A percentile compares a stretch with the other conserved stretches of the same genome.
phyloP scores from a whole-genome alignment of 2,329 filamentous ascomycete species.

The Ceratocystis albifundus region DNA sequence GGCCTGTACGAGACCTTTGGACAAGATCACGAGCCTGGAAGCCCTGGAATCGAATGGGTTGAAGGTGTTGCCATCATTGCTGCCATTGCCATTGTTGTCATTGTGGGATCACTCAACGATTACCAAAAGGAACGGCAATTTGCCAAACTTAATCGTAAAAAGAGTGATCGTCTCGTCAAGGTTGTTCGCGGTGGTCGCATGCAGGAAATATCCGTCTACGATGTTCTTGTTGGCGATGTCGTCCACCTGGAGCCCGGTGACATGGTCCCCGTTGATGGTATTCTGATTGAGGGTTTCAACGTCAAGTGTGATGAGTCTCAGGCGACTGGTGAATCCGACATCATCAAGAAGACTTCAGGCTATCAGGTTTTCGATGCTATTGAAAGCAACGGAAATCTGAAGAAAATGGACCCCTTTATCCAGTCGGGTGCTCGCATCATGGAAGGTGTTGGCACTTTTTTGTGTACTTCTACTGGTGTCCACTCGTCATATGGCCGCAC shows the following conservation, averaged over 20 bases:
- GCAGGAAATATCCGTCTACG: conserved; percentile 56
- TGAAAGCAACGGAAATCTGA: conserved; percentile 51
- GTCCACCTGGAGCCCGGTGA: conserved; percentile 64
- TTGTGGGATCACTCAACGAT: conserved; percentile 67
- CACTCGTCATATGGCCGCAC: conserved; percentile 67
- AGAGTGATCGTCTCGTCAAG: conserved; percentile 63
- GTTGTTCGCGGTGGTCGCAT: conserved; percentile 59
- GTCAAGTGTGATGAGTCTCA: conserved; percentile 69
- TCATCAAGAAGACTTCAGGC: conserved; percentile 55
- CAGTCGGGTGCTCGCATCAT: conserved; percentile 72
- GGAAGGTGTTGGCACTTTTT: conserved; percentile 63
- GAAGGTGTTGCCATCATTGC: conserved; percentile 73
- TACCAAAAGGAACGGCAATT: conserved; percentile 74
- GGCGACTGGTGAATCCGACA: conserved; percentile 66
- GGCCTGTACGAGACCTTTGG: conserved; percentile 67
- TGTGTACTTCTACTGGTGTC: conserved; percentile 61
- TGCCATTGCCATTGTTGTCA: conserved; percentile 65
- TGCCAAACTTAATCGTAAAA: conserved; percentile 66
- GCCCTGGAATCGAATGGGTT: conserved; percentile 61
- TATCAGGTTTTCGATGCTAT: conserved; percentile 61
- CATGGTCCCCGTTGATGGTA: conserved; percentile 60
- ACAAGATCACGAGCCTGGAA: conserved; percentile 37
- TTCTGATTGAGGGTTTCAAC: conserved; percentile 61
- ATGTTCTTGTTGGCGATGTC: conserved; percentile 58
- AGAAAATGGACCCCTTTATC: conserved; percentile 72